Conservation (phyloP, 1,284 basidiomycete genomes). For the Neolentinus lepideus region DNA sequence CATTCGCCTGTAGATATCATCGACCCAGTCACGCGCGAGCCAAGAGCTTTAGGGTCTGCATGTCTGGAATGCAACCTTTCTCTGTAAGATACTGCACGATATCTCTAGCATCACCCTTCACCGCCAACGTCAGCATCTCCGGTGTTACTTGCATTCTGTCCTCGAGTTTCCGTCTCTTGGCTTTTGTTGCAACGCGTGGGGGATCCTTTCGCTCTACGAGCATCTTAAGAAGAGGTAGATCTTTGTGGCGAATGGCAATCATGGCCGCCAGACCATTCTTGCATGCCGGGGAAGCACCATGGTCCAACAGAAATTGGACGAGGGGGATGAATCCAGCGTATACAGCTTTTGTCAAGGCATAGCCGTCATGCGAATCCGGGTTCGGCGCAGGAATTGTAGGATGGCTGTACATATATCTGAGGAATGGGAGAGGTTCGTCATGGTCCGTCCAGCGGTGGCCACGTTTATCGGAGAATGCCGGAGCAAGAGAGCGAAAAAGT, state of each 20-base stretch:
- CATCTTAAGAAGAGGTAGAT: conserved; percentile 62
- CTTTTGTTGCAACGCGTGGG: conserved; percentile 13
- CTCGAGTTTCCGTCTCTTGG: conserved; percentile 46
- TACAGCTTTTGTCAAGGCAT: conserved; percentile 73
- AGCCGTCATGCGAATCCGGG: conserved; percentile 64
- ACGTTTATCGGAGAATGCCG: conserved; percentile 12
- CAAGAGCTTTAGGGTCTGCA: conserved; percentile 35
- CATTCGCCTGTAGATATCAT: too few species aligned
- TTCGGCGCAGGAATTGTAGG: conserved; percentile 34
- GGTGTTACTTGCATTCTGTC: conserved; percentile 53
- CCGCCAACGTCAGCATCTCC: conserved; percentile 57
- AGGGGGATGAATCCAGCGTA: conserved; percentile 56
- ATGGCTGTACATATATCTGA: conserved; percentile 44
- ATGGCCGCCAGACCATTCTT: conserved; percentile 60
- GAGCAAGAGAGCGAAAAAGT: conserved; percentile 47
- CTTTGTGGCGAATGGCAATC: conserved; percentile 66
- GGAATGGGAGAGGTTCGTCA: conserved; percentile 55
- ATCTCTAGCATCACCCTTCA: conserved; percentile 54
- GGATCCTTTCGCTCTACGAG: conserved; percentile 54
- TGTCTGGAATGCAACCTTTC: conserved; percentile 69
- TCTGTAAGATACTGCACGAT: conserved; percentile 71
- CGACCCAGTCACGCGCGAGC: background rate
- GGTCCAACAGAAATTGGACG: conserved; percentile 57
- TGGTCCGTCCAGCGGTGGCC: conserved; percentile 28
- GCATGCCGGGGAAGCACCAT: conserved; percentile 62